Percentiles rank a stretch among this genome's conserved stretches.
Conservation (phyloP, 192 early-diverging fungal species). For the Funneliformis geosporum region DNA sequence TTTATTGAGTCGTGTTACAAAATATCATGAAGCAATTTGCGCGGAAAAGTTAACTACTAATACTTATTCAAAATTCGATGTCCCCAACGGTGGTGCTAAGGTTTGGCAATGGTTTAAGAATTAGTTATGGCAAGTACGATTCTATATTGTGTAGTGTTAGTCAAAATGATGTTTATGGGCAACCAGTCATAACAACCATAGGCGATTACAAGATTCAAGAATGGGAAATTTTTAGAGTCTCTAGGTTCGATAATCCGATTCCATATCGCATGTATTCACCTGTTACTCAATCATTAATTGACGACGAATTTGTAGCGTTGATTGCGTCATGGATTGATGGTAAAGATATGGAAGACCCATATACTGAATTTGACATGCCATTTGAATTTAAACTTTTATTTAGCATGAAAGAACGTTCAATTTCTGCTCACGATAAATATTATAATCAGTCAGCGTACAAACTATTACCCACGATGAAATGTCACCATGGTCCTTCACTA, state of each 20-base stretch:
- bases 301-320: not conserved
- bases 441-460: constrained; percentile 11
- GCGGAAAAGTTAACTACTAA: not conserved
- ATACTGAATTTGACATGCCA: not conserved
- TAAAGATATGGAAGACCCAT: not conserved
- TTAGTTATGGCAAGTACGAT: not conserved
- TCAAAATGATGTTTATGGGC: not conserved
- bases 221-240: constrained; percentile 7
- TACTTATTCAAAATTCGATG: not conserved
- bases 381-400: constrained; percentile 16
- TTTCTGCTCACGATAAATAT: not conserved
- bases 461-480: constrained; percentile 23
- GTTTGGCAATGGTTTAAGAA: not conserved
- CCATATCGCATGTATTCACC: not conserved
- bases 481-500: constrained; percentile 14
- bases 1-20: not conserved
- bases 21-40: not conserved
- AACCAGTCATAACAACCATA: not conserved
- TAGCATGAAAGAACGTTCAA: not conserved
- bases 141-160: not conserved
- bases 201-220: not conserved
- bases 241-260: not conserved
- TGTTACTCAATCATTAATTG: not conserved
- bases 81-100: not conserved
- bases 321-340: constrained; percentile 19